Percentiles rank a stretch among this genome's conserved stretches.
phyloP scores from a whole-genome alignment of 257 asterid species.

The Cordia subcordata region DNA sequence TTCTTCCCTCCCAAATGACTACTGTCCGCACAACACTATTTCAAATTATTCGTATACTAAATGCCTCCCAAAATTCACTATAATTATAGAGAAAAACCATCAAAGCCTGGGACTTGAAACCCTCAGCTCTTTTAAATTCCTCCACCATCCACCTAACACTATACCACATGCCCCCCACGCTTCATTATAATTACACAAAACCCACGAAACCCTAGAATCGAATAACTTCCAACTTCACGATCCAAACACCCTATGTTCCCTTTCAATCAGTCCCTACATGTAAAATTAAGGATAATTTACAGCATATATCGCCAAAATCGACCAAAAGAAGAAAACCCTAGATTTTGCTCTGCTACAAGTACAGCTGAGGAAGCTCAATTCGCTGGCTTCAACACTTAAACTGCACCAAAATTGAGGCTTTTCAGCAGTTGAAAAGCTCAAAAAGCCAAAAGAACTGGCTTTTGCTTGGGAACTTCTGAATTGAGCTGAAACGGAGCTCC shows the following conservation, averaged over 20 bases:
- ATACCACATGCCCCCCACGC: too few relatives aligned
- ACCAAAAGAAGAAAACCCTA: constrained; percentile 15
- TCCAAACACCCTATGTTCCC: constrained; percentile 10
- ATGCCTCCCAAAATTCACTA: constrained; percentile 15
- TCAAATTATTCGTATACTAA: constrained; percentile 6
- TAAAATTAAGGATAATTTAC: constrained; percentile 15
- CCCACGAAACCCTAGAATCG: constrained; percentile 19
- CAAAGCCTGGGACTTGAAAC: not conserved
- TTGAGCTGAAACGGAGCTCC: not conserved
- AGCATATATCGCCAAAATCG: constrained; percentile 8
- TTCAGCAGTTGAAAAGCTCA: not conserved
- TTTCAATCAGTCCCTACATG: constrained; percentile 34
- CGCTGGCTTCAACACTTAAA: constrained; percentile 1
- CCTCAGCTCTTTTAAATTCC: too few relatives aligned
- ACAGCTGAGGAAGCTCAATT: constrained; percentile 3
- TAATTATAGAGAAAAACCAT: not conserved
- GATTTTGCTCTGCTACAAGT: not conserved
- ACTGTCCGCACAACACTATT: not conserved
- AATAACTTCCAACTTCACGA: constrained; percentile 11
- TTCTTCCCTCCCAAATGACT: constrained; percentile 13
- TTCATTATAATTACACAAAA: constrained; percentile 7
- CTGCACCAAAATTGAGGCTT: constrained; percentile 6
- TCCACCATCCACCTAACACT: too few relatives aligned
- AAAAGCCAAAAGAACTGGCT: not conserved
- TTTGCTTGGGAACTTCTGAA: not conserved